phyloP scores from a whole-genome alignment of 371 early-diverging fungal species.

The Choanephora cucurbitarum region DNA sequence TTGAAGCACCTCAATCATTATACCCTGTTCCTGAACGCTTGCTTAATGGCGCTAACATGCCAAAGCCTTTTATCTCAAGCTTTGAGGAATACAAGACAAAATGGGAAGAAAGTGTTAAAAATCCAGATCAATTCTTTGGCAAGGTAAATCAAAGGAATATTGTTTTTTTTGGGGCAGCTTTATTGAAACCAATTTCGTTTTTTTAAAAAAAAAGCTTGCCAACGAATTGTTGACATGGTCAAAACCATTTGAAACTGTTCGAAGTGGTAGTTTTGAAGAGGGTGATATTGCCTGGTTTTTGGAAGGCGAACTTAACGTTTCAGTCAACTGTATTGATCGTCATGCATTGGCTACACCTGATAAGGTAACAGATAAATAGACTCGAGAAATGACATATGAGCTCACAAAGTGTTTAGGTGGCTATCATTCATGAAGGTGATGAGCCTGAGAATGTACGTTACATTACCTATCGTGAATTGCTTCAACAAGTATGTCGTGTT shows the following conservation, averaged over 20 bases:
- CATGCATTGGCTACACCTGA: constrained; percentile 74
- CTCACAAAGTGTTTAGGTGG: no score
- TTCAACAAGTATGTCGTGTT: constrained; percentile 80
- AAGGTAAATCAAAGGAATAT: constrained; percentile 53
- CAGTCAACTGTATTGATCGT: constrained; percentile 96
- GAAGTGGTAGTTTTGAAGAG: constrained; percentile 59
- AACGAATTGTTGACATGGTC: constrained; percentile 73
- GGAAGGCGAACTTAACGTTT: constrained; percentile 90
- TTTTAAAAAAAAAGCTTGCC: constrained; percentile 62
- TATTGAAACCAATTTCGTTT: no score
- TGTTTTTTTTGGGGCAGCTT: no score
- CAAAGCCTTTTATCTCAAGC: constrained; percentile 69
- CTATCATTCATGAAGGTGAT: constrained; percentile 91
- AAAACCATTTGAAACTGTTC: constrained; percentile 70
- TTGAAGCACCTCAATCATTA: constrained; percentile 4
- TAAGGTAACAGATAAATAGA: no score
- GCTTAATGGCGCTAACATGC: constrained; percentile 48
- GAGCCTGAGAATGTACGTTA: constrained; percentile 74
- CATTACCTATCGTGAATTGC: constrained; percentile 84
- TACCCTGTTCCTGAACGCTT: constrained; percentile 51
- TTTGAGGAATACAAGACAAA: constrained; percentile 73
- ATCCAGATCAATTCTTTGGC: constrained; percentile 80
- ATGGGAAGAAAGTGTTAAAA: constrained; percentile 70
- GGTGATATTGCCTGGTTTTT: constrained; percentile 93
- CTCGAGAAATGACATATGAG: no score